Base-by-base conservation (phyloP, 2,329 filamentous ascomycete species). In the Elsinoe fawcettii region DNA sequence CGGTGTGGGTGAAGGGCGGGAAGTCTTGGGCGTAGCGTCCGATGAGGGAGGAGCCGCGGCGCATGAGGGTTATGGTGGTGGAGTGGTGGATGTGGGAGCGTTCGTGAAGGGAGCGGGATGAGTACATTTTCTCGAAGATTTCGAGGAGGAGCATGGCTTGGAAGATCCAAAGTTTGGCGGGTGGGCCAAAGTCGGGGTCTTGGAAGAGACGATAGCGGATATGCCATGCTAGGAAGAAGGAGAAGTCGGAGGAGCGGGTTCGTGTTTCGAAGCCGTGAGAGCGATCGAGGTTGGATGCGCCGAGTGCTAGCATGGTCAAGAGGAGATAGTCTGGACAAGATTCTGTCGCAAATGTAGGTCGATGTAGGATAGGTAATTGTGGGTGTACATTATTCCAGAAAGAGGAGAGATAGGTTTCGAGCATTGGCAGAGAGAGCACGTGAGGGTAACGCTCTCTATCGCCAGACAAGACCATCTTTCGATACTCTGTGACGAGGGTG, bases 121-220 rank as follows among this genome's bases (percentile, higher is more conserved):
- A 93, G 70, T 92, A 97, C 87, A 96, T 93, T 77, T 99, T 99
- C 74, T 99, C 93, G 66, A 95, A 97, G 0, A 96, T 75, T 69
- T 99, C 93, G 11, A 97, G 78, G 4, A 97, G 78, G 3, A 97
- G 77, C 54, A 97, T 75, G 1, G 92, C 86, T 69, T 97, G 93
- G 73, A 97, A 97, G 0, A 96, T 83, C 92, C 92, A 99, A 6
- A 99, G 74, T 71, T 95, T 96, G 7, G 92, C 92, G 0, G 93
- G 92, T 1, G 93, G 91, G 16, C 89, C 80, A 72, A 95, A 96
- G 71, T 91, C 89, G 12, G 81, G 79, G 67, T 96, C 87, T 79
- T 91, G 93, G 68, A 97, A 96, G 36, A 96, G 87, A 69, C 95
- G 88, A 89, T 91, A 96, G 57, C 93, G 82, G n/a, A 96, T 75